phyloP scores from a whole-genome alignment of 441 rosid species.

The Euphorbia corollata region DNA sequence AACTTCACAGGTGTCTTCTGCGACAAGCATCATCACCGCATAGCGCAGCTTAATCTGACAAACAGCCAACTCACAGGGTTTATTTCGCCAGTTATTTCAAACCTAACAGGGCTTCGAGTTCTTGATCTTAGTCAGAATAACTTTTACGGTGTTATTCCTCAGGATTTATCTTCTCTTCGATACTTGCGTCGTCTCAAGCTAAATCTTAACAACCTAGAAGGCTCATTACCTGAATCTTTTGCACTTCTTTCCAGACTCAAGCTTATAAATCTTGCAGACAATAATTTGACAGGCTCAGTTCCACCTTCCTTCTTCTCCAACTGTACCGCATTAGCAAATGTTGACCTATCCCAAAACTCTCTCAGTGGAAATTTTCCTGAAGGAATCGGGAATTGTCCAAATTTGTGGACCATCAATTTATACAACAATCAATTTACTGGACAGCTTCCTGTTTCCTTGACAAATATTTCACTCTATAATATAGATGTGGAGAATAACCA shows the following conservation, averaged over 20 bases:
- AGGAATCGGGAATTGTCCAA: conserved; percentile 27
- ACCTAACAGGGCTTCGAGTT: conserved; percentile 21
- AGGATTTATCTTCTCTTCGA: conserved; percentile 15
- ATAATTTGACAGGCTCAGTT: conserved; percentile 34
- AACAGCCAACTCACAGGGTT: conserved; percentile 16
- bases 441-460: conserved; percentile 33
- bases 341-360: conserved; percentile 39
- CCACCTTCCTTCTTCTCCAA: conserved; percentile 42
- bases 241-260: conserved; percentile 28
- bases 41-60: conserved; percentile 17
- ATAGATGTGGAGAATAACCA: conserved; percentile 40
- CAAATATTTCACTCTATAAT: conserved; percentile 27
- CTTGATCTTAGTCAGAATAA: conserved; percentile 19
- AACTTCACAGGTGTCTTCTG: conserved; percentile 24
- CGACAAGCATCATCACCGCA: conserved; percentile 16
- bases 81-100: conserved; percentile 22
- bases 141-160: conserved; percentile 21
- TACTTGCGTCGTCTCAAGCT: conserved; percentile 15
- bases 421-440: conserved; percentile 44
- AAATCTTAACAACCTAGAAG: conserved; percentile 16
- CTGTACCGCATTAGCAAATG: conserved; percentile 32
- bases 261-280: conserved; percentile 17
- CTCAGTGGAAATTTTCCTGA: conserved; percentile 30
- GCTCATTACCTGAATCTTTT: conserved; percentile 30
- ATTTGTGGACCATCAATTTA: conserved; percentile 29